phyloP scores from a whole-genome alignment of 805 yeast species.

The Sungouiella thailandica region DNA sequence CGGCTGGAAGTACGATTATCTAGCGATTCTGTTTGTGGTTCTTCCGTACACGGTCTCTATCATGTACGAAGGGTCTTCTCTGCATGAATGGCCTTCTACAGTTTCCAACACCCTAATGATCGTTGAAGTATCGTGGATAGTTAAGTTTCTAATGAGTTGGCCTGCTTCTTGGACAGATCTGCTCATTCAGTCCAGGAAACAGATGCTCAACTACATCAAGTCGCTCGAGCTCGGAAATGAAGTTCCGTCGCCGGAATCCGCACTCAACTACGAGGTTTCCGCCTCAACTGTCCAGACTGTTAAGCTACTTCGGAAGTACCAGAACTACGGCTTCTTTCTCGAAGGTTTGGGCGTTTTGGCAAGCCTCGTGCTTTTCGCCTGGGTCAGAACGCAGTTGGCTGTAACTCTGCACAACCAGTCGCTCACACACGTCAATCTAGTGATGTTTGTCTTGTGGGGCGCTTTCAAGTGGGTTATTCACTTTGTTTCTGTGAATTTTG shows the following conservation, averaged over 20 bases:
- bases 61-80: too few relatives aligned
- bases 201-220: slow-evolving; percentile 14
- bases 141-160: slow-evolving; percentile 17
- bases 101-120: background rate
- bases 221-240: slow-evolving; percentile 3
- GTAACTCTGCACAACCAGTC: too few relatives aligned
- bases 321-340: slow-evolving; percentile 16
- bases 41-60: too few relatives aligned
- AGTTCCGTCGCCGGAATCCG: background rate
- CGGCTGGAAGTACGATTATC: background rate
- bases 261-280: background rate
- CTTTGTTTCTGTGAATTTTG: background rate
- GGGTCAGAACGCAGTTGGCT: slow-evolving; percentile 21
- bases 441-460: slow-evolving; percentile 31
- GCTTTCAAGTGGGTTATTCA: slow-evolving; percentile 19
- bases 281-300: slow-evolving; percentile 5
- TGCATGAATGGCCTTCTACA: too few relatives aligned
- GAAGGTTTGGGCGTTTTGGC: slow-evolving; percentile 24
- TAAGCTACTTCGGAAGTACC: slow-evolving; percentile 11
- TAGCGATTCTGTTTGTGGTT: background rate
- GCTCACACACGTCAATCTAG: slow-evolving; percentile 34
- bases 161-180: slow-evolving; percentile 2
- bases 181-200: slow-evolving; percentile 4
- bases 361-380: slow-evolving; percentile 24
- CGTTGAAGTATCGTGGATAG: slow-evolving; percentile 1